phyloP scores from a whole-genome alignment of 179 eudicot genomes.

The Silene coronaria region DNA sequence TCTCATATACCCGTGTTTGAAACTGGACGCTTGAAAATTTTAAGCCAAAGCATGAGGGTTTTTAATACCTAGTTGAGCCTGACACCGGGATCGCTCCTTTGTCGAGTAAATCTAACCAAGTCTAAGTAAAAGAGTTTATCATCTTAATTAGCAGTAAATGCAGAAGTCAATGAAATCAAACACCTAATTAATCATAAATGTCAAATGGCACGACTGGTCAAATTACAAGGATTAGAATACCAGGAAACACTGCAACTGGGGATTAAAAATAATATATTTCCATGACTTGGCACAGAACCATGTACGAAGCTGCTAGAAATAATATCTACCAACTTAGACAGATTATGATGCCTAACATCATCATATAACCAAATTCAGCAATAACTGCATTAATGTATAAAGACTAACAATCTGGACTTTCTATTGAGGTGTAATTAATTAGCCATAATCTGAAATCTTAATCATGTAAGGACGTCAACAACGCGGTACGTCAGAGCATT shows the following conservation, averaged over 20 bases:
- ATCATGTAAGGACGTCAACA: background rate
- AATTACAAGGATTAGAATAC: background rate
- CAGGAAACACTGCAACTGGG: background rate
- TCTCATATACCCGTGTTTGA: background rate
- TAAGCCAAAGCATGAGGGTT: background rate
- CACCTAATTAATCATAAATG: background rate
- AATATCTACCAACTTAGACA: background rate
- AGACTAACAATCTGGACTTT: slow-evolving; percentile 1
- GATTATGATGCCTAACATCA: background rate
- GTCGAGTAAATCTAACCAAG: background rate
- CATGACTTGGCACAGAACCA: slow-evolving; percentile 9
- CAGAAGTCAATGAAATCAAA: background rate
- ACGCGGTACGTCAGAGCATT: background rate
- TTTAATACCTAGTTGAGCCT: background rate
- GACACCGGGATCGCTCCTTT: background rate
- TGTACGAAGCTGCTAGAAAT: background rate
- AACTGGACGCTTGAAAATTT: background rate
- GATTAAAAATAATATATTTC: background rate
- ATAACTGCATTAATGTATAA: slow-evolving; percentile 11
- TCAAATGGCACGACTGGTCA: background rate
- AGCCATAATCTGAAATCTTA: background rate
- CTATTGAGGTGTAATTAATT: background rate
- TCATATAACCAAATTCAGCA: background rate
- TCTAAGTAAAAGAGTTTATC: background rate
- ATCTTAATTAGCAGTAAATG: background rate